Percentiles rank a stretch among this genome's conserved stretches.
Evolutionary conservation across 2,329 filamentous ascomycete species (phyloP).

Genomic region (Pyrenochaeta sp.): DNA sequence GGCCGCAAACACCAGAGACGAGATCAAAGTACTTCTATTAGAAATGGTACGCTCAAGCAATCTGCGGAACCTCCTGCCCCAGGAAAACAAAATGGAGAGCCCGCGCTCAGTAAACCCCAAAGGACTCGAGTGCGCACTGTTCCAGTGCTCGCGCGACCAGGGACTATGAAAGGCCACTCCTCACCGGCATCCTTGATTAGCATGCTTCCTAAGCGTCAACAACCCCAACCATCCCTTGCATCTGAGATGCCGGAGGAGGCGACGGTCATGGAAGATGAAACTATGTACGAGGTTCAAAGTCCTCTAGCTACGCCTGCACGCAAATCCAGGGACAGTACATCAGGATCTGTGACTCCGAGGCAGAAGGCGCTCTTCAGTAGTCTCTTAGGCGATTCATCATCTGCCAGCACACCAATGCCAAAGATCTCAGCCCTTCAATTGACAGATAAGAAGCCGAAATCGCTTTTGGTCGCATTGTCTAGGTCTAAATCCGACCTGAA

Average conservation of each 20-base stretch:
- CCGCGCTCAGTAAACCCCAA: conserved; percentile 31
- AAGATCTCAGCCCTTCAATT: conserved; percentile 41
- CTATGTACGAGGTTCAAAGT: conserved; percentile 46
- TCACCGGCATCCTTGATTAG: conserved; percentile 41
- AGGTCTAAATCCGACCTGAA: conserved; percentile 45
- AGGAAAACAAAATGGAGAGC: conserved; percentile 4
- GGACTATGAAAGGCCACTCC: conserved; percentile 37
- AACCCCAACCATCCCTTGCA: conserved; percentile 21
- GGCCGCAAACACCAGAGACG: conserved; percentile 39
- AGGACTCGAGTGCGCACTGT: conserved; percentile 34
- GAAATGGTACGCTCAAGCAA: conserved; percentile 5
- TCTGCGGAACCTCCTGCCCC: neutral
- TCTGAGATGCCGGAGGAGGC: conserved; percentile 22
- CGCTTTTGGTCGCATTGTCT: conserved; percentile 27
- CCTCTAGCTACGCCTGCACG: conserved; percentile 28
- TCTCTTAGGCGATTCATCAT: conserved; percentile 37
- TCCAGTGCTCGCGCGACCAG: conserved; percentile 19
- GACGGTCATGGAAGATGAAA: conserved; percentile 35
- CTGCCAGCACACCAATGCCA: conserved; percentile 38
- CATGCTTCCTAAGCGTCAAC: conserved; percentile 39
- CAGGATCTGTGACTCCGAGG: conserved; percentile 45
- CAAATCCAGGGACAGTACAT: conserved; percentile 11
- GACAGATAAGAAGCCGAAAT: conserved; percentile 31
- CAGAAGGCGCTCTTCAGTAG: conserved; percentile 45
- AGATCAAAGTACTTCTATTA: conserved; percentile 24